Percentiles rank a stretch among this genome's conserved stretches.
These are phyloP conservation scores for Ilyonectria robusta DNA, from an alignment of 2,329 filamentous ascomycete genomes.

Conservation along the genomic window DNA sequence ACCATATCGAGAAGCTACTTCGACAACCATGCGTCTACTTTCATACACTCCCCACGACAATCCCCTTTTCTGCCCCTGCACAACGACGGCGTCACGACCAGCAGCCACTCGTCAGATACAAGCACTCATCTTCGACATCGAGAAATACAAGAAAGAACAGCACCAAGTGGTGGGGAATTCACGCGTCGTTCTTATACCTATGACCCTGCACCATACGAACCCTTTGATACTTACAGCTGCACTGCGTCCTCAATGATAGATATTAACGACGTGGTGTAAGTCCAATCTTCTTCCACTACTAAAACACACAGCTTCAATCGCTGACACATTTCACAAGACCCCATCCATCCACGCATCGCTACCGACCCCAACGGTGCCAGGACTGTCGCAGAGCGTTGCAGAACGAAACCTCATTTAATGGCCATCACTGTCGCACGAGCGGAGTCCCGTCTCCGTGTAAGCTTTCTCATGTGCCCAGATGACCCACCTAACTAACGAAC, in stretches of 20 bases:
- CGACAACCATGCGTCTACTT: background rate
- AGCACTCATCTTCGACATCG: background rate
- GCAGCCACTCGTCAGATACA: background rate
- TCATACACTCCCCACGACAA: background rate
- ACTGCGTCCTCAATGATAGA: background rate
- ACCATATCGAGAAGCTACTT: background rate
- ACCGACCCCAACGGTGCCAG: background rate
- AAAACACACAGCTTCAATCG: too few relatives aligned
- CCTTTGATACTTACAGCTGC: background rate
- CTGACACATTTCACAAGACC: background rate
- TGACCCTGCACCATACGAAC: background rate
- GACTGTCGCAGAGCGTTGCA: background rate
- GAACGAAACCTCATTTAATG: background rate
- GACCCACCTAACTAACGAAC: background rate
- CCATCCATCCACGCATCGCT: background rate
- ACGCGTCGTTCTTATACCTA: background rate
- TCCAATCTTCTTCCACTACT: background rate
- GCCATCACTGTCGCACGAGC: background rate
- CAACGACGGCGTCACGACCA: background rate
- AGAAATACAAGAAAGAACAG: background rate
- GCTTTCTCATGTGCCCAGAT: background rate
- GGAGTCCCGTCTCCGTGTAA: conserved; percentile 44
- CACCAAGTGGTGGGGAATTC: background rate
- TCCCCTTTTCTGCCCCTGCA: background rate
- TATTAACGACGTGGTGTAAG: background rate